Evolutionary conservation across 2,329 filamentous ascomycete species (phyloP), one percentile per base, ranked within the genome.

Genomic region (Fusarium tanahbumbuense): DNA sequence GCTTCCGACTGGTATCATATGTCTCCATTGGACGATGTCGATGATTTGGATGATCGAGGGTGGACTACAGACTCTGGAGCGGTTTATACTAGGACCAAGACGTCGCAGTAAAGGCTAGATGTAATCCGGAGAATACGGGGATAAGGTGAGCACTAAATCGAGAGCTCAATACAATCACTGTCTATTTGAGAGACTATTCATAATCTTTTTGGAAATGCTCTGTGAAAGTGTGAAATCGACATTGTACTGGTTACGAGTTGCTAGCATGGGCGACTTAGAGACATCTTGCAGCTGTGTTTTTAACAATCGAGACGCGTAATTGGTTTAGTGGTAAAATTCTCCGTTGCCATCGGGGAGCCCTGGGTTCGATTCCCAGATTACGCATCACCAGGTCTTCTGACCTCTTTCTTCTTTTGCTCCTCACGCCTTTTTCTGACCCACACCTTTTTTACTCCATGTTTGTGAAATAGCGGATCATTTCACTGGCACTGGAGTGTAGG

Each of bases 351-450:
- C 49, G 49, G 49, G 49, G 49, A 53, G 49, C 49, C 49, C 49
- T 53, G 49, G 49, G 49, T 53, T 53, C 49, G 49, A 53, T 53
- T 53, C 49, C 49, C 49, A 53, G 49, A 53, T 53, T 53, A 53
- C 49, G 49, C 49, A 52, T 27, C 18, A 20, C 5, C n/a, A 20
- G 25, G 18, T 12, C 25, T 20, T 20, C 7, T 13, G 27, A 16
- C 25, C 25, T 5, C 0, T 9, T 2, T 9, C 5, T 2, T 12
- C 18, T 52, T 52, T 49, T 34, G 11, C 16, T 10, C 5, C 9
- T 1, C 13, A 3, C 8, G 5, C 1, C 5, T 18, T n/a, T 34
- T 4, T n/a, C 3, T 30, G n/a, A n/a, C 25, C 27, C 46, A 48
- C n/a, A 5, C 15, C 30, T 32, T 48, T 32, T 30, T 16, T 8